Conservation (phyloP, 768 basidiomycete genomes). For the Russula griseocarnosa region DNA sequence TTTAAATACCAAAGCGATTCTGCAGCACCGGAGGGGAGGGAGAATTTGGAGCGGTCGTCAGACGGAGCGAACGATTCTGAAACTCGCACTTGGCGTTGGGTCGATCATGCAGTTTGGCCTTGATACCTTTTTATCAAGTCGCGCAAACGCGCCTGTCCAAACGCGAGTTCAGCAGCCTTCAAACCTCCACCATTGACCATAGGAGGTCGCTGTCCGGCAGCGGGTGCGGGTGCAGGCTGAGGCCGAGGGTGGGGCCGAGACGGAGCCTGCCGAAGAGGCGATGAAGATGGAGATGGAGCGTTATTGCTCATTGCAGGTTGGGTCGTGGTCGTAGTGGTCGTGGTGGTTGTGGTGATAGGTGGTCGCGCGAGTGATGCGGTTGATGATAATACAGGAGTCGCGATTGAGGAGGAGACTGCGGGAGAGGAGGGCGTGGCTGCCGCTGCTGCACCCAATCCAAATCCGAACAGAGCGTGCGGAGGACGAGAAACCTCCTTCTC, state of each 20-base stretch:
- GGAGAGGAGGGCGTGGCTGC: constrained; percentile 27
- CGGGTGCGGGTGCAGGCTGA: neutral
- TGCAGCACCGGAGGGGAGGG: no score
- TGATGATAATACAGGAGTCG: constrained; percentile 66
- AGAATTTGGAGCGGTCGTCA: no score
- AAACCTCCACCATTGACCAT: constrained; percentile 13
- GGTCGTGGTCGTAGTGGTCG: constrained; percentile 33
- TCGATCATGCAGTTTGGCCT: constrained; percentile 31
- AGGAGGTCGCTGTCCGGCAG: constrained; percentile 13
- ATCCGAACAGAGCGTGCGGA: constrained; percentile 9
- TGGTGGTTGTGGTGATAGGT: constrained; percentile 21
- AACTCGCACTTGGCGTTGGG: neutral
- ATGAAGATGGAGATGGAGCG: constrained; percentile 29
- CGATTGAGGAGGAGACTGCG: constrained; percentile 62
- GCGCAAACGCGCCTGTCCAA: constrained; percentile 71
- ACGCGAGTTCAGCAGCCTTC: constrained; percentile 53
- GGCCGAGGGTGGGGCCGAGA: neutral
- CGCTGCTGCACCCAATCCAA: constrained; percentile 17
- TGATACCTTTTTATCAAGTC: constrained; percentile 85
- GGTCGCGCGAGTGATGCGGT: constrained; percentile 71
- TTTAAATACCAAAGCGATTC: neutral
- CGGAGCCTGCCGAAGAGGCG: neutral
- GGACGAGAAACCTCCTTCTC: constrained; percentile 9
- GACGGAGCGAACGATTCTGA: neutral
- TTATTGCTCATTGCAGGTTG: constrained; percentile 33